These are phyloP conservation scores for Chrysoporthe cubensis DNA, from an alignment of 2,329 filamentous ascomycete genomes.

Conservation along the genomic window DNA sequence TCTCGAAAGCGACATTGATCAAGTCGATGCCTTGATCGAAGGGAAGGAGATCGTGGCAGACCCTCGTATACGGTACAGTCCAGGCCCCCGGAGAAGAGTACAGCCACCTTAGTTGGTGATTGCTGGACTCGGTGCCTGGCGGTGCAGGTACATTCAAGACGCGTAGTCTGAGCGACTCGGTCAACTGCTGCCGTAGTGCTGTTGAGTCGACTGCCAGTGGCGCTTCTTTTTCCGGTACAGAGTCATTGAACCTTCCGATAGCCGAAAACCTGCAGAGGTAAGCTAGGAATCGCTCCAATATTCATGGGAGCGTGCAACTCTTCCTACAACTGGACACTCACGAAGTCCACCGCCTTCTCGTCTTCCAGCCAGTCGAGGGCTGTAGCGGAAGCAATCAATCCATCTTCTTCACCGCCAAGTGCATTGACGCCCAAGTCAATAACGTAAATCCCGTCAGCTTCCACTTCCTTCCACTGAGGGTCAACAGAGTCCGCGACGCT, in stretches of 20 bases:
- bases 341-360: constrained; percentile 43
- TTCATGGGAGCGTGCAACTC: constrained; percentile 11
- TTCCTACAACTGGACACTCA: constrained; percentile 42
- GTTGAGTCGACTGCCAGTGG: constrained; percentile 46
- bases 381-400: background rate
- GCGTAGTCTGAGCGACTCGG: constrained; percentile 65
- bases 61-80: constrained; percentile 87
- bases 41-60: constrained; percentile 78
- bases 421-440: constrained; percentile 53
- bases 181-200: constrained; percentile 58
- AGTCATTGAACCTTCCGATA: constrained; percentile 57
- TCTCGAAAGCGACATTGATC: constrained; percentile 96
- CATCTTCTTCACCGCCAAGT: background rate
- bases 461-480: constrained; percentile 74
- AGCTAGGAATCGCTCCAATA: constrained; percentile 42
- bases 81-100: constrained; percentile 92
- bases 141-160: constrained; percentile 66
- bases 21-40: constrained; percentile 74
- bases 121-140: constrained; percentile 29
- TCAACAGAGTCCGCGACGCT: constrained; percentile 66
- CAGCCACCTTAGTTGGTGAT: constrained; percentile 66
- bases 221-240: constrained; percentile 40
- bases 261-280: constrained; percentile 55
- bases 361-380: constrained; percentile 42
- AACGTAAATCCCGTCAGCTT: constrained; percentile 80